These are phyloP conservation scores for Alnus glutinosa DNA, from an alignment of 306 rosid species.

Conservation along the genomic window DNA sequence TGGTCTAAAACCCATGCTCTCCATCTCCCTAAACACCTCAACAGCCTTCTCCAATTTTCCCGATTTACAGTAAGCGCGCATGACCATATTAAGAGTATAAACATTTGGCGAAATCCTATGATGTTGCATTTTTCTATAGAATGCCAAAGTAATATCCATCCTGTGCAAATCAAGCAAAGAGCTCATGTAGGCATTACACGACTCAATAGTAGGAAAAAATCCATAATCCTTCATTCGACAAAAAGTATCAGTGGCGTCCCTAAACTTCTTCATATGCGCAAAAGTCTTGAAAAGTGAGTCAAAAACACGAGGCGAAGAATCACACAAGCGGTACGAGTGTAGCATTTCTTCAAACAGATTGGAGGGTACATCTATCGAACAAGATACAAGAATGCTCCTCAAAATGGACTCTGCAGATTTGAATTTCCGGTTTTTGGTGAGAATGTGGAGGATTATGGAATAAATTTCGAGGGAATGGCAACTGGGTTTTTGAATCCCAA, in stretches of 20 bases:
- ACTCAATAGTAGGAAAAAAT: slow-evolving; percentile 63
- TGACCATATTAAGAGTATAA: slow-evolving; percentile 70
- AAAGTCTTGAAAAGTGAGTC: slow-evolving; percentile 77
- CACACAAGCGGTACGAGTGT: slow-evolving; percentile 53
- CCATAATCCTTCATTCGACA: slow-evolving; percentile 71
- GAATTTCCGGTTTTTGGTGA: slow-evolving; percentile 62
- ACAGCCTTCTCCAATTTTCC: slow-evolving; percentile 63
- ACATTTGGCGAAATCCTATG: slow-evolving; percentile 53
- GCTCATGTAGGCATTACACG: slow-evolving; percentile 75
- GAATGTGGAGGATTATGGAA: slow-evolving; percentile 66
- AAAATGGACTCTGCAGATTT: slow-evolving; percentile 54
- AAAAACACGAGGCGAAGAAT: slow-evolving; percentile 69
- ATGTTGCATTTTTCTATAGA: slow-evolving; percentile 54
- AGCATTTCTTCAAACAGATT: slow-evolving; percentile 59
- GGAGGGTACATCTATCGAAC: slow-evolving; percentile 41
- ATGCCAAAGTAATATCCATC: slow-evolving; percentile 49
- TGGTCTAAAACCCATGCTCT: slow-evolving; percentile 66
- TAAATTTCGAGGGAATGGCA: slow-evolving; percentile 57
- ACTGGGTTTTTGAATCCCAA: slow-evolving; percentile 44
- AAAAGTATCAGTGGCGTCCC: slow-evolving; percentile 60
- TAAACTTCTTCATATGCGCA: slow-evolving; percentile 63
- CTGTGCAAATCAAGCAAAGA: slow-evolving; percentile 59
- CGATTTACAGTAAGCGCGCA: slow-evolving; percentile 57
- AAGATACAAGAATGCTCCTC: slow-evolving; percentile 37
- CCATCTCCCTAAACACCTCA: slow-evolving; percentile 58